Evolutionary conservation across 2,329 filamentous ascomycete species (phyloP), one percentile per base, ranked within the genome.

Genomic region (Aspergillus ruber): DNA sequence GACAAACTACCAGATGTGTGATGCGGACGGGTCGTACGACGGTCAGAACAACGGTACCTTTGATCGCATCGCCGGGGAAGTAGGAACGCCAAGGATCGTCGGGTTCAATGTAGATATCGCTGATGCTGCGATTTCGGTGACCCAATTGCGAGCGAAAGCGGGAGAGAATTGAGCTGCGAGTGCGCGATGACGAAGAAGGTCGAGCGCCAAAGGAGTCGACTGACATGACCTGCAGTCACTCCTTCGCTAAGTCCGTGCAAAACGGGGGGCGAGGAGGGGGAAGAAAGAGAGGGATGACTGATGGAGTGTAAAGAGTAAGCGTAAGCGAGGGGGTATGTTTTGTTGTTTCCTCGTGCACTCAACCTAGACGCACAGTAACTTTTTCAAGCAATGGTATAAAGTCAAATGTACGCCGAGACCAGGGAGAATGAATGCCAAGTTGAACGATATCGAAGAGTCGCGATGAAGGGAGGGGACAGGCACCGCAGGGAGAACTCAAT

Each of bases 81-180:
- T 84, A 84, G 51, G 80, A 76, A 54, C 76, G 76, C 67, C 81
- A 81, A 20, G 81, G 81, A 55, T 84, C 79, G 54, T 83, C 79
- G 23, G 78, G 76, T 56, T 81, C 74, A 54, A 85, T 78, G 56
- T 78, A 76, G 64, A 79, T 83, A 51, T 84, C 81, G 56, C 77
- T 74, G 57, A 82, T 74, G 59, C 75, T 78, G 58, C 80, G 78
- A 55, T 78, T 72, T 44, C 72, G 65, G 50, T 68, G 66, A 40
- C 74, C 68, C 57, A 84, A 74, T 23, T 79, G 77, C 49, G 75
- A 76, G 47, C 76, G 75, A 54, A 84, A 72, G 57, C 76, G 76
- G 48, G 78, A 77, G 40, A 83, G 62, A 40, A 75, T 55, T 36
- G 67, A 73, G 51, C 53, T 61, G 59, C 66, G 66, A 60, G 67